Evolutionary conservation across 1,284 basidiomycete species (phyloP).

Genomic region (Trametes hirsuta): DNA sequence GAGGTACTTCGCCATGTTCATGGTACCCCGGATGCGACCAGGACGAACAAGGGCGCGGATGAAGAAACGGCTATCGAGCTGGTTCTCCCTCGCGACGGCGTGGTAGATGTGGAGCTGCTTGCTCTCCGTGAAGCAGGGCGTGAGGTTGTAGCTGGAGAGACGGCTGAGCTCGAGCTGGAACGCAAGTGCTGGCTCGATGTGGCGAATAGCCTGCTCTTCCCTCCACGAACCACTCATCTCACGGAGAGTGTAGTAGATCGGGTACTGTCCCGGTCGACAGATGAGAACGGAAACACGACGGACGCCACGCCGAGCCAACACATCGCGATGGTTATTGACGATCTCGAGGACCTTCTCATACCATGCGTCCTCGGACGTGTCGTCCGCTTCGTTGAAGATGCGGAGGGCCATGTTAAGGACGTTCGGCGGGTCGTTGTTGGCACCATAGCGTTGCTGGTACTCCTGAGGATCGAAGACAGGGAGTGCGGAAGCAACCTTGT

Average conservation of each 20-base stretch:
- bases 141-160: conserved; percentile 96
- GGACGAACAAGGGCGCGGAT: conserved; percentile 96
- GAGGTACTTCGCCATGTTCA: conserved; percentile 96
- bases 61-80: conserved; percentile 97
- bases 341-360: conserved; percentile 75
- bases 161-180: conserved; percentile 98
- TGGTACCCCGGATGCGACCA: conserved; percentile 87
- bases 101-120: conserved; percentile 98
- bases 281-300: conserved; percentile 93
- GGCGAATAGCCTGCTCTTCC: conserved; percentile 96
- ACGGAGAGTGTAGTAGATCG: conserved; percentile 93
- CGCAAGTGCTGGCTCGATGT: conserved; percentile 97
- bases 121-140: conserved; percentile 91
- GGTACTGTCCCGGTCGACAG: conserved; percentile 91
- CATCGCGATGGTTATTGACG: conserved; percentile 70
- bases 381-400: conserved; percentile 77
- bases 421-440: conserved; percentile 78
- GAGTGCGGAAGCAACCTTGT: conserved; percentile 68
- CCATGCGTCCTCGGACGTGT: conserved; percentile 81
- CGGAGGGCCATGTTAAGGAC: conserved; percentile 94
- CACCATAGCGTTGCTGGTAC: conserved; percentile 75
- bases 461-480: conserved; percentile 75
- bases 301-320: conserved; percentile 78
- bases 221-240: conserved; percentile 79
- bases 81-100: conserved; percentile 93